A percentile compares a stretch with the other conserved stretches of the same genome.
These are phyloP conservation scores for Verticillium nubilum DNA, from an alignment of 2,329 filamentous ascomycete genomes.

Conservation along the genomic window DNA sequence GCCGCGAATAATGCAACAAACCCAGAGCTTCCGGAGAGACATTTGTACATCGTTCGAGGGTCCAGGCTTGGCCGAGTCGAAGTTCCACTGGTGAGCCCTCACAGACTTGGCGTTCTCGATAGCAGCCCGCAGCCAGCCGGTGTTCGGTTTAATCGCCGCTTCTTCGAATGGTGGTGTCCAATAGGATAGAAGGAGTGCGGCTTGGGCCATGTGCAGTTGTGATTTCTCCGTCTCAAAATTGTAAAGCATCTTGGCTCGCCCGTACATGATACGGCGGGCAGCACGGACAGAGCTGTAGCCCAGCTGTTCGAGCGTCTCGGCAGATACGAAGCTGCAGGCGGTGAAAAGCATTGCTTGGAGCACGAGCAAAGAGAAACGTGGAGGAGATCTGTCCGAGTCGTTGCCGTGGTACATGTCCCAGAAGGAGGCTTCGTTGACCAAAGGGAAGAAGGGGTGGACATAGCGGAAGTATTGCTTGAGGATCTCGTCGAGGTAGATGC, in stretches of 20 bases:
- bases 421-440: conserved; percentile 70
- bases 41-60: not conserved
- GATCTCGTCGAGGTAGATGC: conserved; percentile 68
- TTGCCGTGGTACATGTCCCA: conserved; percentile 69
- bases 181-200: not conserved
- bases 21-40: not conserved
- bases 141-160: not conserved
- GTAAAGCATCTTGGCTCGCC: not conserved
- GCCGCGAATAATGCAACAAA: not conserved
- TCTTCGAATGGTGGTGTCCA: conserved; percentile 1
- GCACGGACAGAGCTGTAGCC: not conserved
- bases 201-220: not conserved
- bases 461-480: conserved; percentile 78
- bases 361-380: conserved; percentile 25
- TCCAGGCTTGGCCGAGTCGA: not conserved
- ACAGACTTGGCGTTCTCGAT: conserved; percentile 1
- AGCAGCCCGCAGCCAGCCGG: not conserved
- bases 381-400: conserved; percentile 7
- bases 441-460: conserved; percentile 59
- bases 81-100: not conserved
- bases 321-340: not conserved
- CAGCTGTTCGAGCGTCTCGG: not conserved
- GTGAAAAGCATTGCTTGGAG: not conserved
- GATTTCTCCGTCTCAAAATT: not conserved
- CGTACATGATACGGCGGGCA: not conserved